Conservation (phyloP, 2,329 filamentous ascomycete genomes). For the Ophiocordyceps robertsii region DNA sequence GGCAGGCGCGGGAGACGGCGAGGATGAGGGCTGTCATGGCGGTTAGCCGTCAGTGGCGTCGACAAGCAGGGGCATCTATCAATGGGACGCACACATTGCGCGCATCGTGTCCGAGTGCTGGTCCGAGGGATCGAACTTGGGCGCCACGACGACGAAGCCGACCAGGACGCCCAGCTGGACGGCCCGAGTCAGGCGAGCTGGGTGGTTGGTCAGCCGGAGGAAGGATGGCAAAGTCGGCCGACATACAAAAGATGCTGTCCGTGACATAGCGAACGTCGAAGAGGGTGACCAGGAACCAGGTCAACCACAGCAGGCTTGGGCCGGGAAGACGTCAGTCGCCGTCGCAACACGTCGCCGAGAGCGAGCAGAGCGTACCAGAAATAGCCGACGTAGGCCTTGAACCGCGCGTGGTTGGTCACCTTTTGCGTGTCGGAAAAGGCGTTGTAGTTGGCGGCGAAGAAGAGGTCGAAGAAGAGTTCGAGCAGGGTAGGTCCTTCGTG, state of each 20-base stretch:
- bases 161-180: constrained; percentile 51
- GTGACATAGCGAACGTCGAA: constrained; percentile 54
- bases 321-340: not conserved
- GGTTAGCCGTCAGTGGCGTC: not conserved
- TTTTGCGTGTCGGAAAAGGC: not conserved
- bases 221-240: too few species aligned
- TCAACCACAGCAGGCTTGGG: constrained; percentile 46
- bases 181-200: constrained; percentile 40
- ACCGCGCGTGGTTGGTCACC: not conserved
- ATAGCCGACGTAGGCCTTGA: constrained; percentile 6
- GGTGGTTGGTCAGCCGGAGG: too few species aligned
- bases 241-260: constrained; percentile 44
- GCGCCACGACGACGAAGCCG: constrained; percentile 48
- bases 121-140: constrained; percentile 25
- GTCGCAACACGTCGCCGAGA: not conserved
- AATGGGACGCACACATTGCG: constrained; percentile 27
- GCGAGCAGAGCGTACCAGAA: constrained; percentile 15
- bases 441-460: not conserved
- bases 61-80: not conserved
- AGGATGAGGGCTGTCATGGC: constrained; percentile 26
- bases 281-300: constrained; percentile 51
- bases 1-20: constrained; percentile 35
- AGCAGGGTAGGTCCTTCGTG: not conserved
- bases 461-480: not conserved
- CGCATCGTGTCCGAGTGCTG: constrained; percentile 24